Evolutionary conservation across 495 filamentous ascomycete species (phyloP).

Genomic region (Glutinoglossum americanum): DNA sequence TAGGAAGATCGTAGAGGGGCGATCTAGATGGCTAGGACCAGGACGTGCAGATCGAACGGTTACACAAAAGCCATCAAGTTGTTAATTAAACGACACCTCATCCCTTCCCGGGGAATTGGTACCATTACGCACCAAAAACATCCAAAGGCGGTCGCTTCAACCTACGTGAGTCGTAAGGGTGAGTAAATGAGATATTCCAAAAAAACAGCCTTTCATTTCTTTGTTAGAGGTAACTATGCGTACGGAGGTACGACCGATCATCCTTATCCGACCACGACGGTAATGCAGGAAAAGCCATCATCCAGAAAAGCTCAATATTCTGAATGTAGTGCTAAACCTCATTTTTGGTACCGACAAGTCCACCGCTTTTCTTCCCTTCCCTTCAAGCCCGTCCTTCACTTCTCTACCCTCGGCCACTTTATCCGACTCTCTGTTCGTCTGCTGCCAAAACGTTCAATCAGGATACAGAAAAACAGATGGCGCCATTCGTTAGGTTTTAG

Average conservation of each 20-base stretch:
- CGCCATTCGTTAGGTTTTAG: constrained; percentile 7
- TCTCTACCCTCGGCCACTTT: constrained; percentile 4
- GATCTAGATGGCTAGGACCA: not conserved
- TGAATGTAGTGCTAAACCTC: not conserved
- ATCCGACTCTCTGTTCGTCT: constrained; percentile 2
- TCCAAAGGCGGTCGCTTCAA: not conserved
- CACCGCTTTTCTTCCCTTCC: constrained; percentile 2
- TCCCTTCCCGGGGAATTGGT: not conserved
- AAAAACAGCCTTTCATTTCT: not conserved
- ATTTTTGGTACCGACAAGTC: constrained; percentile 1
- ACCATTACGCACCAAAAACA: not conserved
- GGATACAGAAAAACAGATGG: constrained; percentile 3
- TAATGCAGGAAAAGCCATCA: not conserved
- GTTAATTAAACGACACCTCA: not conserved
- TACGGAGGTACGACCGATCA: not conserved
- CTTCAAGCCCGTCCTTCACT: constrained; percentile 4
- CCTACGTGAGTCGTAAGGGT: not conserved
- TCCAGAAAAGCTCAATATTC: not conserved
- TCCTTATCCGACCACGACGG: not conserved
- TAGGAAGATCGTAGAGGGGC: too few species aligned
- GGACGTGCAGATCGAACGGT: not conserved
- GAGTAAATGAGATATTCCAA: too few species aligned
- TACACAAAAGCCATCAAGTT: not conserved
- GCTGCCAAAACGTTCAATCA: constrained; percentile 3
- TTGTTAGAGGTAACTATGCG: not conserved